Evolutionary conservation across 2,329 filamentous ascomycete species (phyloP), one percentile per base, ranked within the genome.

Genomic region (Penicillium hesseltinei): DNA sequence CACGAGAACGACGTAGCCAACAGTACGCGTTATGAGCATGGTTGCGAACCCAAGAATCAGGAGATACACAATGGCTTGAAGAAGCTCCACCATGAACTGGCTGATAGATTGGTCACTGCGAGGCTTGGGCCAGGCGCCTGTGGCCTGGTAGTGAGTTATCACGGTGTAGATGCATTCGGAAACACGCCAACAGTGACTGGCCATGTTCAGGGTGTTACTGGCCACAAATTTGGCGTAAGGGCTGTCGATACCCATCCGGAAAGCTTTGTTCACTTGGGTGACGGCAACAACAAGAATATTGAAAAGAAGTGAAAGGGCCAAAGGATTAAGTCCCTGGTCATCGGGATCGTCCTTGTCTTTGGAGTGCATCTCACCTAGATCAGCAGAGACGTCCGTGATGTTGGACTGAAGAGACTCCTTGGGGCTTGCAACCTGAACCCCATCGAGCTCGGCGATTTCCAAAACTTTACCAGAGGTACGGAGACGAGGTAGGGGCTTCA

Each of bases 371-470:
- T 63, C 60, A 25, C 54, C 55, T 4, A 66, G 42, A 27, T 69
- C 63, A 38, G 62, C 54, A 45, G 51, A 57, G 21, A 66, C 54
- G 36, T 64, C 44, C 7, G 64, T 63, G 29, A 66, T 63, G 36
- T 67, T 69, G 27, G 60, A 52, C 23, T 65, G 59, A 33, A 62
- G 47, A 33, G 21, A 40, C 13, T 57, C 56, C 27, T 64, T 67
- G 23, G 56, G 51, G 25, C 59, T 66, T 19, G 63, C 54, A 5
- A 75, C 64, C 55, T 75, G 73, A 27, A 68, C 60, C 9, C 73
- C 72, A 45, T 75, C 73, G 31, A 75, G 54, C 50, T 75, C 73
- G 4, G 73, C 73, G 19, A 74, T 69, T 56, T 71, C 70, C 5
- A 66, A 46, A 2, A 67, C 58, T 50, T 54, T 61, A 42, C 23